Evolutionary conservation across 179 eudicot genomes (phyloP).

Genomic region (Gypsophila paniculata): DNA sequence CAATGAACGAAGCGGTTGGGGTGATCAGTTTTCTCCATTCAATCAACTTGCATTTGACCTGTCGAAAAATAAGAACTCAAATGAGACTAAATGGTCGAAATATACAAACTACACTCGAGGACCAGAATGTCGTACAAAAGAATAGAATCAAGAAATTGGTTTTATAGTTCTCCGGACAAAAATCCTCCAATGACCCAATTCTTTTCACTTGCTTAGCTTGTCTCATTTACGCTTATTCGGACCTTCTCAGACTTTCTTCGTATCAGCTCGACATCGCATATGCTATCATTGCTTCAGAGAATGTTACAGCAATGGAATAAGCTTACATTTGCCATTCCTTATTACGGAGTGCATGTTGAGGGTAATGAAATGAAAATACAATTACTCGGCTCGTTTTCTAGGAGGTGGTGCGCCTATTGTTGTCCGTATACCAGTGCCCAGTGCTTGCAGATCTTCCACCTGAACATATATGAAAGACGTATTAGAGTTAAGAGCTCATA

Average conservation of each 20-base stretch:
- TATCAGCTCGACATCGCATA: not conserved
- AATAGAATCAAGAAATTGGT: too few relatives aligned
- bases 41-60: too few relatives aligned
- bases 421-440: slow-evolving; percentile 44
- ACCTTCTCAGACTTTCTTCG: not conserved
- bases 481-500: not conserved
- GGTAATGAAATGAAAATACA: not conserved
- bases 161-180: too few relatives aligned
- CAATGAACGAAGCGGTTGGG: too few relatives aligned
- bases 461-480: slow-evolving; percentile 15
- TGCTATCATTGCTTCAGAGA: not conserved
- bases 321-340: not conserved
- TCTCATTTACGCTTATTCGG: too few relatives aligned
- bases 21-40: too few relatives aligned
- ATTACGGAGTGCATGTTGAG: not conserved
- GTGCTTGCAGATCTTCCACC: slow-evolving; percentile 45
- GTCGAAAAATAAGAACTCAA: too few relatives aligned
- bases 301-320: not conserved
- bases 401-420: slow-evolving; percentile 40
- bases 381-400: slow-evolving; percentile 30
- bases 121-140: too few relatives aligned
- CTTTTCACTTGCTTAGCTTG: too few relatives aligned
- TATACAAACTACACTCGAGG: too few relatives aligned
- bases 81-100: too few relatives aligned
- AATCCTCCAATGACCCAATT: too few relatives aligned